Conservation (phyloP, 306 rosid species). For the Lotus japonicus region DNA sequence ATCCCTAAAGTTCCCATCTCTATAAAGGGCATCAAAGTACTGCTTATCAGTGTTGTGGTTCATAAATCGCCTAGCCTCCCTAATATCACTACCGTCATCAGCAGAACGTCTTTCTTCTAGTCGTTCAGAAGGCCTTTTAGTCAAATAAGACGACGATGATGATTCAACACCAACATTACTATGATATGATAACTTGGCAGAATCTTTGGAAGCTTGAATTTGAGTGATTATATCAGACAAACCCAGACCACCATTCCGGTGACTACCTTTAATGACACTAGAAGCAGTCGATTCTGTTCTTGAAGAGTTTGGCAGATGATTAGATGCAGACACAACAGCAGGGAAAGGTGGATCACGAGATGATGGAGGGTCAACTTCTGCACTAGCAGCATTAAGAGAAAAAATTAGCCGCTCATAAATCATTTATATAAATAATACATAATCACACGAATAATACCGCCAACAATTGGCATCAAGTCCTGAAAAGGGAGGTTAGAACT, state of each 20-base stretch:
- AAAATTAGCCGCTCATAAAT: constrained; percentile 73
- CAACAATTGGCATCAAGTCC: constrained; percentile 9
- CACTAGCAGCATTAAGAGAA: constrained; percentile 81
- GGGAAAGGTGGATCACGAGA: constrained; percentile 99
- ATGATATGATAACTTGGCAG: constrained; percentile 60
- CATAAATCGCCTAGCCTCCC: constrained; percentile 67
- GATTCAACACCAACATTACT: constrained; percentile 50
- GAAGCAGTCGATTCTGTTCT: constrained; percentile 58
- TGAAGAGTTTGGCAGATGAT: constrained; percentile 63
- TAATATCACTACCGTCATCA: constrained; percentile 57
- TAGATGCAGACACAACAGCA: constrained; percentile 77
- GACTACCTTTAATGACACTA: constrained; percentile 55
- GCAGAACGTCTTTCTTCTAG: constrained; percentile 54
- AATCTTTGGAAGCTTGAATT: constrained; percentile 95
- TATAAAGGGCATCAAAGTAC: constrained; percentile 59
- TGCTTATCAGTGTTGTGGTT: constrained; percentile 64
- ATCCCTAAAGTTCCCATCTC: constrained; percentile 79
- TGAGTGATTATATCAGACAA: constrained; percentile 94
- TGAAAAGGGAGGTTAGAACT: constrained; percentile 7
- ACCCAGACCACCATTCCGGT: constrained; percentile 86
- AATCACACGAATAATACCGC: neutral
- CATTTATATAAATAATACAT: constrained; percentile 18
- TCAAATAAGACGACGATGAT: constrained; percentile 48
- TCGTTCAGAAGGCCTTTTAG: constrained; percentile 63
- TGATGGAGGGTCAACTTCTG: constrained; percentile 99